Base-by-base conservation (phyloP, 2,329 filamentous ascomycete genomes). In the Bipolaris bicolor region DNA sequence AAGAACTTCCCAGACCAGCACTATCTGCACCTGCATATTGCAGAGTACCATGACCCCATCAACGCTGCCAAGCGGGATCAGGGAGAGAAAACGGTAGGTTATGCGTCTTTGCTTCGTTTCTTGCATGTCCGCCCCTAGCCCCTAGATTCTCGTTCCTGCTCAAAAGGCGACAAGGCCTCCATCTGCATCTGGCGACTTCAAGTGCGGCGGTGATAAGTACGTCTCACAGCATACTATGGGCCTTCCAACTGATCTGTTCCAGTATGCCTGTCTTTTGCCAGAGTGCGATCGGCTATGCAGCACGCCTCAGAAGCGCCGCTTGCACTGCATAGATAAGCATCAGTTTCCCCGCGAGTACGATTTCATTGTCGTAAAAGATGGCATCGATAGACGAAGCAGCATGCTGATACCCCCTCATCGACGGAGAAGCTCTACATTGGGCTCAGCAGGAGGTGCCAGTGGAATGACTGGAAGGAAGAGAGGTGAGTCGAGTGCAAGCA, bases 301-400 rank as follows among this genome's bases (percentile, higher is more conserved):
- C 53, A 92, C 90, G 3, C 88, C 90, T 29, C 88, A 91, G 69
- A 98, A 97, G 77, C 86, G 95, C 43, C 85, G 91, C 33, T 86
- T 91, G 74, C 94, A 99, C 80, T 82, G 97, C 64, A 91, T 97
- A 65, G 93, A 97, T 80, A 97, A 97, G 79, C 95, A 99, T 77
- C 84, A 89, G 78, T 99, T 95, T 72, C 94, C 93, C 10, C 87
- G 86, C 24, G 67, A 72, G 47, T 77, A 76, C 58, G 72, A 76
- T 56, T 76, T 77, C 58, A 71, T 87, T 48, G 86, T 98, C 50
- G 89, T 96, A 2, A 91, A 92, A 64, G 87, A 91, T 60, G 95
- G 95, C n/a, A 90, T 97, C 59, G 94, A 97, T 70, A 89, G 89
- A 46, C 86, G 91, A 49, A 87, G 83, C 41, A 96, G 92, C 16